Conservation (phyloP, 1,284 basidiomycete species). For the Ganoderma sinense region DNA sequence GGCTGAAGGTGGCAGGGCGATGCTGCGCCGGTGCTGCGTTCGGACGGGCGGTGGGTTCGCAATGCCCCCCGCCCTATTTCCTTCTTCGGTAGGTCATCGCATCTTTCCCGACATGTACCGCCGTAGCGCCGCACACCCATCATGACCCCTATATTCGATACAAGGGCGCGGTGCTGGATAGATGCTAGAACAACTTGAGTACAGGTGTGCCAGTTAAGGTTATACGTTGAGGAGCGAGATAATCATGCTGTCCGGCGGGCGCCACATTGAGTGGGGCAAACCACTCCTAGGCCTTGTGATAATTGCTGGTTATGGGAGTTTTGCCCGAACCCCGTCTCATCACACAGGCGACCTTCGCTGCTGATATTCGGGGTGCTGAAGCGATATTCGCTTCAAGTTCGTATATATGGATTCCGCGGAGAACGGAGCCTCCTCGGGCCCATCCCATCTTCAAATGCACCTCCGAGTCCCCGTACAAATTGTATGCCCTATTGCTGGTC, state of each 20-base stretch:
- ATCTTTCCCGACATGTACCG: background rate
- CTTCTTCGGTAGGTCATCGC: background rate
- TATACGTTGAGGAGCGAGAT: background rate
- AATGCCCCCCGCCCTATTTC: background rate
- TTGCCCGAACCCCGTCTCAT: background rate
- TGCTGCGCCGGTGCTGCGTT: background rate
- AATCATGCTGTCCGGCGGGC: background rate
- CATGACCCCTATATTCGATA: background rate
- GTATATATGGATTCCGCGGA: background rate
- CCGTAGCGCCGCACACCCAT: background rate
- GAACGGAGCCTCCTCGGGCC: background rate
- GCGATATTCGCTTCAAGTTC: background rate
- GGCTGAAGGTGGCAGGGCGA: background rate
- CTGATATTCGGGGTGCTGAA: background rate
- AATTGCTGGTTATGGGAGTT: background rate
- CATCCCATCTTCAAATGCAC: background rate
- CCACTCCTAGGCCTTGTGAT: background rate
- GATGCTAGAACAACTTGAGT: background rate
- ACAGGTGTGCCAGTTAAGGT: background rate
- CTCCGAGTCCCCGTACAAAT: background rate
- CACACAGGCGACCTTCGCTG: background rate
- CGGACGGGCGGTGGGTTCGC: background rate
- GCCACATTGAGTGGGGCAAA: background rate
- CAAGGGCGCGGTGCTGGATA: background rate
- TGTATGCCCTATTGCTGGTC: background rate